These are phyloP conservation scores for Amanita thiersii DNA, from an alignment of 768 basidiomycete genomes.

Conservation along the genomic window DNA sequence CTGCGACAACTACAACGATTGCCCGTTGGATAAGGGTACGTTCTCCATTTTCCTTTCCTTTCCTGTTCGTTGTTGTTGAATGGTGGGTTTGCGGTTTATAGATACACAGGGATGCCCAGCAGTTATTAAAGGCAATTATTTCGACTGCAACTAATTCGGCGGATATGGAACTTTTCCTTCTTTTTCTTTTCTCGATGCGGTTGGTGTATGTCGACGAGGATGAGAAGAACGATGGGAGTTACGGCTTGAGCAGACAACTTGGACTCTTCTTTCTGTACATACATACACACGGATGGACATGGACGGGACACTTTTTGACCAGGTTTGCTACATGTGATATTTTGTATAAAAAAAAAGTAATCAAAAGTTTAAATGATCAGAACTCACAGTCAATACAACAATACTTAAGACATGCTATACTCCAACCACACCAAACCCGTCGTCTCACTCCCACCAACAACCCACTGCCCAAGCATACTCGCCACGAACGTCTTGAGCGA, in stretches of 20 bases:
- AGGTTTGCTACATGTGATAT: too few relatives aligned
- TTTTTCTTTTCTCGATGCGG: neutral
- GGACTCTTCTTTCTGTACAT: too few relatives aligned
- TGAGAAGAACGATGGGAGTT: too few relatives aligned
- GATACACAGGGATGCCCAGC: conserved; percentile 44
- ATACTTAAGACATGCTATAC: conserved; percentile 64
- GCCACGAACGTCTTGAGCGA: conserved; percentile 57
- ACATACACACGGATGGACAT: too few relatives aligned
- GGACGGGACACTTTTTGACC: too few relatives aligned
- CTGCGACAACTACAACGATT: conserved; percentile 46
- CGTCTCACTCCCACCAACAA: conserved; percentile 46
- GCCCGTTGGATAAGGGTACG: conserved; percentile 41
- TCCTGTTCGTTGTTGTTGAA: neutral
- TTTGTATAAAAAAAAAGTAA: too few relatives aligned
- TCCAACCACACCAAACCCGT: conserved; percentile 69
- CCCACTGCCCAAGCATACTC: conserved; percentile 52
- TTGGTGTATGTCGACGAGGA: too few relatives aligned
- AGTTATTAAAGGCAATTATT: conserved; percentile 48
- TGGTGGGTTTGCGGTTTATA: conserved; percentile 13
- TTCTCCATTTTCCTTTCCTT: neutral
- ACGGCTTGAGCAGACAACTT: too few relatives aligned
- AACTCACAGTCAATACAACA: too few relatives aligned
- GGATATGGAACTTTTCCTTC: neutral
- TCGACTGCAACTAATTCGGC: conserved; percentile 26
- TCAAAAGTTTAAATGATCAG: too few relatives aligned